These are phyloP conservation scores for Euphrasia arctica DNA, from an alignment of 305 asterid species.

Conservation along the genomic window DNA sequence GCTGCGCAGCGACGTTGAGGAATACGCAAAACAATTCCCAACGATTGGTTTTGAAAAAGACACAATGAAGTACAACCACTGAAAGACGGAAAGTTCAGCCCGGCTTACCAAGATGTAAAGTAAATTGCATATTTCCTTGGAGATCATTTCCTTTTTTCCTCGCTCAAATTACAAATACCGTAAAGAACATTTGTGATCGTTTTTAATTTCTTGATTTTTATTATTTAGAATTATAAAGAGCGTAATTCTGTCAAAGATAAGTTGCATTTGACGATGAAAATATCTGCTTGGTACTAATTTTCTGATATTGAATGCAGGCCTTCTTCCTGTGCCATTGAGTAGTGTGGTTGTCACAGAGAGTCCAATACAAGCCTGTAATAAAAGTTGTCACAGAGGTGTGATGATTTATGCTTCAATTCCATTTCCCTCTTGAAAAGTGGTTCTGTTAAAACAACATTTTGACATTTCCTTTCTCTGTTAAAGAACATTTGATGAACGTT, in stretches of 20 bases:
- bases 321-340: background rate
- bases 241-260: background rate
- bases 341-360: background rate
- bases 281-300: background rate
- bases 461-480: no score
- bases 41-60: slow-evolving; percentile 85
- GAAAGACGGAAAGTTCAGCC: slow-evolving; percentile 20
- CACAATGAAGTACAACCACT: slow-evolving; percentile 67
- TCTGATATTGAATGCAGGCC: slow-evolving; percentile 10
- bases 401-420: background rate
- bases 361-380: background rate
- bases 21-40: slow-evolving; percentile 89
- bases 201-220: no score
- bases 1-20: slow-evolving; percentile 68
- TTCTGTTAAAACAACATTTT: no score
- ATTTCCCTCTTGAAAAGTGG: background rate
- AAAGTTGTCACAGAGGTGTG: background rate
- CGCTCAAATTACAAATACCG: no score
- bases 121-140: background rate
- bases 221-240: slow-evolving; percentile 34
- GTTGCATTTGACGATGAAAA: background rate
- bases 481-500: no score
- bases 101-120: slow-evolving; percentile 7
- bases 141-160: no score
- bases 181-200: no score